Conservation (phyloP, 352 stramenopile species). For the Phytophthora quininea region DNA sequence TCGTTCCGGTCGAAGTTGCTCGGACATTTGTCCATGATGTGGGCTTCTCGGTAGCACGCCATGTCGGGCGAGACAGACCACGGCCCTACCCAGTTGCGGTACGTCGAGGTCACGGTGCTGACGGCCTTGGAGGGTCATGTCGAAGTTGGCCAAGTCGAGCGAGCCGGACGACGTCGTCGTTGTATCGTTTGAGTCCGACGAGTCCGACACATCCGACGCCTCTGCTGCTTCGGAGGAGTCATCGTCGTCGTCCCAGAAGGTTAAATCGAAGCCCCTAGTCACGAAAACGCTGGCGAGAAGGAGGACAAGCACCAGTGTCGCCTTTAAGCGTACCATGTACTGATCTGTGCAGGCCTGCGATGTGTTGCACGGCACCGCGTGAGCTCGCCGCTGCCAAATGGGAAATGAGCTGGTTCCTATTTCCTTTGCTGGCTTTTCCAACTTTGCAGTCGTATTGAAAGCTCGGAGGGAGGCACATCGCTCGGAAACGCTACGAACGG, state of each 20-base stretch:
- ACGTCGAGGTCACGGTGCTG: background rate
- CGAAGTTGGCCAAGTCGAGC: background rate
- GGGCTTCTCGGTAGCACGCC: constrained; percentile 40
- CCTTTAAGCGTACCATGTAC: background rate
- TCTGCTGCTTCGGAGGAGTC: background rate
- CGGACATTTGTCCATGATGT: constrained; percentile 24
- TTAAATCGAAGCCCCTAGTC: background rate
- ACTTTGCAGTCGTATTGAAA: background rate
- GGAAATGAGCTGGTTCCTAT: background rate
- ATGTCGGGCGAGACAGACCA: constrained; percentile 11
- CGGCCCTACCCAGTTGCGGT: constrained; percentile 29
- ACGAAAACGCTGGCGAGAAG: background rate
- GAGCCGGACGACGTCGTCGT: background rate
- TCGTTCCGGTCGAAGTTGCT: constrained; percentile 35
- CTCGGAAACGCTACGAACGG: background rate
- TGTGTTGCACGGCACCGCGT: background rate
- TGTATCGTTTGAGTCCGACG: background rate
- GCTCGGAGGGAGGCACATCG: background rate
- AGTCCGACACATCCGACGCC: background rate
- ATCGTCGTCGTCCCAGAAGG: constrained; percentile 1
- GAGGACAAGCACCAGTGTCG: background rate
- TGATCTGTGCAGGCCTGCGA: background rate
- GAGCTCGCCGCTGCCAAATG: background rate
- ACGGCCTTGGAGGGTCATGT: background rate
- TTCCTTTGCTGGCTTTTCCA: background rate